Evolutionary conservation across 2,329 filamentous ascomycete species (phyloP).

Genomic region (Juglanconis oblonga): DNA sequence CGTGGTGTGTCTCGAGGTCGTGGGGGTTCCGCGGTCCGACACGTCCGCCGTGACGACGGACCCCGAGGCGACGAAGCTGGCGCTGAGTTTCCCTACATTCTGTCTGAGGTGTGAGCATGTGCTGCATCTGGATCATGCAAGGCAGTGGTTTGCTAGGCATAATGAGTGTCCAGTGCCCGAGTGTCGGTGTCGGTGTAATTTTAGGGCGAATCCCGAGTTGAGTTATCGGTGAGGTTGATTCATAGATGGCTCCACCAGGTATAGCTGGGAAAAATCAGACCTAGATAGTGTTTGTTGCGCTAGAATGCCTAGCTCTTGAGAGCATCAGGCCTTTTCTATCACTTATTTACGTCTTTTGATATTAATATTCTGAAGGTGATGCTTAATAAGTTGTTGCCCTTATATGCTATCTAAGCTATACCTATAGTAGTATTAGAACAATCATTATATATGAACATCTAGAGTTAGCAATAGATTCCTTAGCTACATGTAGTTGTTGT

Average conservation of each 20-base stretch:
- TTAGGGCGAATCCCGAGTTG: conserved; percentile 57
- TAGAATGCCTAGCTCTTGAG: no score
- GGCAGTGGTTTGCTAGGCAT: conserved; percentile 64
- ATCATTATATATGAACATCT: no score
- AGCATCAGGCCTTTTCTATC: no score
- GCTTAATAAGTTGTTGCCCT: no score
- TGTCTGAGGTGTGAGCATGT: conserved; percentile 68
- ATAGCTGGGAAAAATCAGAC: no score
- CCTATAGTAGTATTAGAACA: no score
- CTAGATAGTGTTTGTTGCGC: no score
- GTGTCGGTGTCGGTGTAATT: conserved; percentile 64
- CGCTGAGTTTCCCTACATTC: conserved; percentile 64
- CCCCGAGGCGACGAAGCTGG: conserved; percentile 38
- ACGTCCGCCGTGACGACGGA: conserved; percentile 51
- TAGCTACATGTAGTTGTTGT: no score
- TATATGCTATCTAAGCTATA: no score
- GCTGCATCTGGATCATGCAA: conserved; percentile 63
- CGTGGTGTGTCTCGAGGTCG: conserved; percentile 64
- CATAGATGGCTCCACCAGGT: neutral
- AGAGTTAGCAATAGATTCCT: no score
- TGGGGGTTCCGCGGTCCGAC: conserved; percentile 62
- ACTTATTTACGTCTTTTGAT: no score
- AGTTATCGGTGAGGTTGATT: conserved; percentile 40
- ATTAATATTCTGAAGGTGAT: no score
- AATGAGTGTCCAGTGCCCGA: conserved; percentile 67